Evolutionary conservation across 805 yeast species (phyloP).

Genomic region (Schwanniomyces polymorphus): DNA sequence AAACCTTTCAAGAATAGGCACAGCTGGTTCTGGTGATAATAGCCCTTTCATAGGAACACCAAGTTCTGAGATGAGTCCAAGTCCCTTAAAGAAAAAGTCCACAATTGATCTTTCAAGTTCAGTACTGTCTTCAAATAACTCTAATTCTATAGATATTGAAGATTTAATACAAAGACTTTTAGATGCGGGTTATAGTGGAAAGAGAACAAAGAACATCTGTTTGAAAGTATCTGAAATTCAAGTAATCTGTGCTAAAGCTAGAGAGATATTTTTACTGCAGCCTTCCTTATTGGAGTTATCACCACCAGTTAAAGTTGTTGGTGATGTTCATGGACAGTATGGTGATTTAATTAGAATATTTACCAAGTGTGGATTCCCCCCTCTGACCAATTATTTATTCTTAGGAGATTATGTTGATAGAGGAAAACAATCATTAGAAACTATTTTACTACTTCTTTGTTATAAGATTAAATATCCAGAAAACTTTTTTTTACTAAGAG

Average conservation of each 20-base stretch:
- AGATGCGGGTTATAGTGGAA: constrained; percentile 96
- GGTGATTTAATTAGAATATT: constrained; percentile 87
- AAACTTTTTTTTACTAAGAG: constrained; percentile 87
- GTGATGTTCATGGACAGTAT: constrained; percentile 97
- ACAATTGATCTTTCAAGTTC: background rate
- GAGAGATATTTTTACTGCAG: constrained; percentile 87
- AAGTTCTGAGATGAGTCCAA: background rate
- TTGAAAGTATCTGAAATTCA: constrained; percentile 88
- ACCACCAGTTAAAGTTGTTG: constrained; percentile 84
- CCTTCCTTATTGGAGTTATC: constrained; percentile 86
- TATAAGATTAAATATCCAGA: constrained; percentile 97
- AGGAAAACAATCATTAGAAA: constrained; percentile 94
- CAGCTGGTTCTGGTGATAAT: constrained; percentile 2
- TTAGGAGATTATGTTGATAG: constrained; percentile 97
- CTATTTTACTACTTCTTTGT: constrained; percentile 81
- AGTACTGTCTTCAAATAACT: constrained; percentile 3
- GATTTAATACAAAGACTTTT: constrained; percentile 85
- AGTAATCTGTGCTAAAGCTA: constrained; percentile 78
- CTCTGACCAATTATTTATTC: constrained; percentile 86
- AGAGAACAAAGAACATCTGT: constrained; percentile 86
- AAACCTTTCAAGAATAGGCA: background rate
- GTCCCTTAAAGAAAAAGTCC: background rate
- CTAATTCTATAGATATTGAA: constrained; percentile 58
- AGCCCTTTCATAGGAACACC: background rate
- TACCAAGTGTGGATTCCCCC: constrained; percentile 97